A percentile compares a stretch with the other conserved stretches of the same genome.
These are phyloP conservation scores for Daldinia sp. DNA, from an alignment of 2,329 filamentous ascomycete species.

Conservation along the genomic window DNA sequence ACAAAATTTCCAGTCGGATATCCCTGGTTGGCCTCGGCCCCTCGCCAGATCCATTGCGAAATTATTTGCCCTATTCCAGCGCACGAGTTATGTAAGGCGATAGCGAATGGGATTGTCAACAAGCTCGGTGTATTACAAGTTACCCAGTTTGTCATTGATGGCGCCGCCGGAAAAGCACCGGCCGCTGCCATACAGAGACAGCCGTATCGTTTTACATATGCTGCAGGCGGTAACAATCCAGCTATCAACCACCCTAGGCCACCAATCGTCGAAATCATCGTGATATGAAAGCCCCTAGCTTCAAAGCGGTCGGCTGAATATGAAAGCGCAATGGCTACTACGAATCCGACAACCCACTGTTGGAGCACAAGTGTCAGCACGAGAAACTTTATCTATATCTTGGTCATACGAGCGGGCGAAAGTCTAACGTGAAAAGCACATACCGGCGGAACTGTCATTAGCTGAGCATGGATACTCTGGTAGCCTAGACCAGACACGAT, in stretches of 20 bases:
- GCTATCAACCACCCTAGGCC: conserved; percentile 47
- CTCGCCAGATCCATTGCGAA: conserved; percentile 52
- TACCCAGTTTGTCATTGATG: conserved; percentile 50
- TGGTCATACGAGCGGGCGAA: no score
- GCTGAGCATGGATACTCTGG: conserved; percentile 41
- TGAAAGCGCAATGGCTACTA: conserved; percentile 38
- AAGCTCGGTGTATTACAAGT: conserved; percentile 51
- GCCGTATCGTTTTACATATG: conserved; percentile 45
- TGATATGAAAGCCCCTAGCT: conserved; percentile 40
- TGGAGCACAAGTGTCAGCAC: background rate
- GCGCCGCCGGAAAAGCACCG: conserved; percentile 49
- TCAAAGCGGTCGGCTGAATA: conserved; percentile 41
- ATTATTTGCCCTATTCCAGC: conserved; percentile 51
- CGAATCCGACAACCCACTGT: conserved; percentile 43
- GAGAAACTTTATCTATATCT: no score
- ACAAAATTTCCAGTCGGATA: conserved; percentile 52
- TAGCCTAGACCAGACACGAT: conserved; percentile 56
- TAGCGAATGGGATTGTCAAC: conserved; percentile 49
- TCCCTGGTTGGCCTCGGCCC: conserved; percentile 41
- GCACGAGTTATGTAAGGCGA: conserved; percentile 50
- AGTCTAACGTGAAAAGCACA: background rate
- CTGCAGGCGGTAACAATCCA: conserved; percentile 41
- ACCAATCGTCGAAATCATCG: conserved; percentile 41
- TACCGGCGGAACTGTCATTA: conserved; percentile 43
- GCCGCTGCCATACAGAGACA: conserved; percentile 50